Conservation (phyloP, 305 asterid genomes). For the Rubia peregrina region DNA sequence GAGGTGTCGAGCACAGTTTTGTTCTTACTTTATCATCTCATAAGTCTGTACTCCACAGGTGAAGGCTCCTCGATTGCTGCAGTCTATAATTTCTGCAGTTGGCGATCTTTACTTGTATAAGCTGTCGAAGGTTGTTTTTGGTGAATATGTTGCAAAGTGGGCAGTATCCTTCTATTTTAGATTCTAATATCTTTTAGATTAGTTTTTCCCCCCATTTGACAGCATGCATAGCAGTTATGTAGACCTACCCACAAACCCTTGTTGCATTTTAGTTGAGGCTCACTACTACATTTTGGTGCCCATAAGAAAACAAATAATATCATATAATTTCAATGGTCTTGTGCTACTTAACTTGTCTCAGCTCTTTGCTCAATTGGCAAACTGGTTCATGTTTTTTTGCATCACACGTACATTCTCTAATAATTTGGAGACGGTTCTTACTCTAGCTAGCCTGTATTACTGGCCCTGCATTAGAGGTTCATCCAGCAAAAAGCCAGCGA, state of each 20-base stretch:
- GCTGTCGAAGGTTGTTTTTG: slow-evolving; percentile 57
- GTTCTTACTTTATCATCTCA: neutral
- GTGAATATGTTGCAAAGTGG: slow-evolving; percentile 54
- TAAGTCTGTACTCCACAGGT: slow-evolving; percentile 34
- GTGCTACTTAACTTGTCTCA: slow-evolving; percentile 53
- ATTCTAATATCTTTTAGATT: slow-evolving; percentile 1
- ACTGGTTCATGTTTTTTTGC: slow-evolving; percentile 98
- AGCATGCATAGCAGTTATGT: too few relatives aligned
- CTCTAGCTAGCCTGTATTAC: slow-evolving; percentile 69
- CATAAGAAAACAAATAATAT: neutral
- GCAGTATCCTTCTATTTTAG: slow-evolving; percentile 62
- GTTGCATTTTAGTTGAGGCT: too few relatives aligned
- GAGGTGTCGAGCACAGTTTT: neutral
- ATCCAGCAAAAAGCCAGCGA: slow-evolving; percentile 25
- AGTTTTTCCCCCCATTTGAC: too few relatives aligned
- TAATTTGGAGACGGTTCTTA: slow-evolving; percentile 80
- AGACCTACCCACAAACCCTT: too few relatives aligned
- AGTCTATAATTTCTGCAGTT: slow-evolving; percentile 64
- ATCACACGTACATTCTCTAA: slow-evolving; percentile 84
- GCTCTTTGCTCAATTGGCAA: slow-evolving; percentile 75
- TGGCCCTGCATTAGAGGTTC: slow-evolving; percentile 85
- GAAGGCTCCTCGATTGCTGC: slow-evolving; percentile 74
- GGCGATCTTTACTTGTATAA: slow-evolving; percentile 78
- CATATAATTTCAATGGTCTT: slow-evolving; percentile 6
- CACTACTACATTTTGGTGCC: too few relatives aligned